A percentile compares a stretch with the other conserved stretches of the same genome.
Evolutionary conservation across 805 yeast species (phyloP).

Genomic region (Kodamaea nitidulidarum): DNA sequence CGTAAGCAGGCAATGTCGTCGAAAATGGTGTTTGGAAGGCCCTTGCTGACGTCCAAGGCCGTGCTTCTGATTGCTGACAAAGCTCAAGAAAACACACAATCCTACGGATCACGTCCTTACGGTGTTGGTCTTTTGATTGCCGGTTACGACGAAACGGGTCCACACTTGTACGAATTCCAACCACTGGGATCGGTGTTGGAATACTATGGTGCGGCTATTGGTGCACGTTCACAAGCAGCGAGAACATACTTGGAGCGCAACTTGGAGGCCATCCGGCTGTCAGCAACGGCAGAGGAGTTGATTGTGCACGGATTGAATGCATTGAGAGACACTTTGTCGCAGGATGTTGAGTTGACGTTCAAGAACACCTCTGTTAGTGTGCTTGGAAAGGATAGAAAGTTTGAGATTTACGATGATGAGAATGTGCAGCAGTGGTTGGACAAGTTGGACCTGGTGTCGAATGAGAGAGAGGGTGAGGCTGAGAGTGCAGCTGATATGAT

Average conservation of each 20-base stretch:
- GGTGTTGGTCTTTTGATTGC: slow-evolving; percentile 92
- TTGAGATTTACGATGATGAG: slow-evolving; percentile 82
- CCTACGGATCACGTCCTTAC: slow-evolving; percentile 94
- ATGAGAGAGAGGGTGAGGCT: slow-evolving; percentile 48
- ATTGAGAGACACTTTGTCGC: slow-evolving; percentile 87
- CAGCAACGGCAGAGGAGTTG: slow-evolving; percentile 63
- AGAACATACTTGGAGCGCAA: slow-evolving; percentile 91
- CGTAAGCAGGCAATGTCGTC: slow-evolving; percentile 90
- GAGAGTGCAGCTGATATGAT: slow-evolving; percentile 14
- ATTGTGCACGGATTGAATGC: slow-evolving; percentile 86
- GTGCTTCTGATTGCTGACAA: slow-evolving; percentile 87
- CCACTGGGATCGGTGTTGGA: slow-evolving; percentile 94
- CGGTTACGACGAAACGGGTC: slow-evolving; percentile 91
- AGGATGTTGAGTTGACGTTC: slow-evolving; percentile 83
- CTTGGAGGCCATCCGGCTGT: slow-evolving; percentile 59
- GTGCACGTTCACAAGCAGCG: slow-evolving; percentile 98
- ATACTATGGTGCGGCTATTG: slow-evolving; percentile 90
- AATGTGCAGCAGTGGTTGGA: slow-evolving; percentile 81
- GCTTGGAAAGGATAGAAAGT: slow-evolving; percentile 77
- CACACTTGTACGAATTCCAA: slow-evolving; percentile 91
- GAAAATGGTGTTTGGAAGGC: slow-evolving; percentile 79
- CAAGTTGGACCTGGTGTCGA: slow-evolving; percentile 61
- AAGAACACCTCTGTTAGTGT: slow-evolving; percentile 88
- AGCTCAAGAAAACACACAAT: slow-evolving; percentile 95
- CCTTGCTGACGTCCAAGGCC: slow-evolving; percentile 77